A percentile compares a stretch with the other conserved stretches of the same genome.
phyloP scores from a whole-genome alignment of 2,329 filamentous ascomycete species.

The Xylariaceae sp. region DNA sequence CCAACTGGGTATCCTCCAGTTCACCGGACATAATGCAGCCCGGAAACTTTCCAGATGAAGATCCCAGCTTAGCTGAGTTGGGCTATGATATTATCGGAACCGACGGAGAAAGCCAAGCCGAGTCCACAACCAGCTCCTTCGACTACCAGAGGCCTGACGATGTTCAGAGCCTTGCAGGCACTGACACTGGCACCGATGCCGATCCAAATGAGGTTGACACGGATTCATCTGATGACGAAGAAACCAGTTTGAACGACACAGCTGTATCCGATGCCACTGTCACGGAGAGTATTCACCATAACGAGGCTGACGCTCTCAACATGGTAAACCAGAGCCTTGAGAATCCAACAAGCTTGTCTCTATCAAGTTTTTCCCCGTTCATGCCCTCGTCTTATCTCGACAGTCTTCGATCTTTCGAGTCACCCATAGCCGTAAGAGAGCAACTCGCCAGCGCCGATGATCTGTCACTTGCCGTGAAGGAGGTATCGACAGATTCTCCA shows the following conservation, averaged over 20 bases:
- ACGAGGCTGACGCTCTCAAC: slow-evolving; percentile 30
- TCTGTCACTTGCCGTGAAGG: slow-evolving; percentile 2
- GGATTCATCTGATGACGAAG: slow-evolving; percentile 50
- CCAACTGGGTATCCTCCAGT: slow-evolving; percentile 65
- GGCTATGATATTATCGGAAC: slow-evolving; percentile 63
- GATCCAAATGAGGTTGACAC: too few species aligned
- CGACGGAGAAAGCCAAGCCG: slow-evolving; percentile 60
- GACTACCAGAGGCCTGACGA: slow-evolving; percentile 57
- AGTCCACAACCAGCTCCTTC: slow-evolving; percentile 55
- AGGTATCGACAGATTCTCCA: neutral
- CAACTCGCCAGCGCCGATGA: neutral
- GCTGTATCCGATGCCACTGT: slow-evolving; percentile 24
- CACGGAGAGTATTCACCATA: slow-evolving; percentile 27
- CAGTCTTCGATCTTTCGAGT: slow-evolving; percentile 12
- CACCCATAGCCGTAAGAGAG: slow-evolving; percentile 10
- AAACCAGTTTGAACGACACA: slow-evolving; percentile 30
- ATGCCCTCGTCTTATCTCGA: slow-evolving; percentile 23
- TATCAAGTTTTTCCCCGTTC: slow-evolving; percentile 31
- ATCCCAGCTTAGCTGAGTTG: slow-evolving; percentile 60
- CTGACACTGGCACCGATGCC: slow-evolving; percentile 52
- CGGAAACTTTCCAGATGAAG: slow-evolving; percentile 49
- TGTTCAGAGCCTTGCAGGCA: slow-evolving; percentile 52
- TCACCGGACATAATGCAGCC: slow-evolving; percentile 62
- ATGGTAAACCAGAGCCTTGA: slow-evolving; percentile 41
- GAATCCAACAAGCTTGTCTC: slow-evolving; percentile 40